Evolutionary conservation across 1,284 basidiomycete species (phyloP).

Genomic region (Hemileia vastatrix): DNA sequence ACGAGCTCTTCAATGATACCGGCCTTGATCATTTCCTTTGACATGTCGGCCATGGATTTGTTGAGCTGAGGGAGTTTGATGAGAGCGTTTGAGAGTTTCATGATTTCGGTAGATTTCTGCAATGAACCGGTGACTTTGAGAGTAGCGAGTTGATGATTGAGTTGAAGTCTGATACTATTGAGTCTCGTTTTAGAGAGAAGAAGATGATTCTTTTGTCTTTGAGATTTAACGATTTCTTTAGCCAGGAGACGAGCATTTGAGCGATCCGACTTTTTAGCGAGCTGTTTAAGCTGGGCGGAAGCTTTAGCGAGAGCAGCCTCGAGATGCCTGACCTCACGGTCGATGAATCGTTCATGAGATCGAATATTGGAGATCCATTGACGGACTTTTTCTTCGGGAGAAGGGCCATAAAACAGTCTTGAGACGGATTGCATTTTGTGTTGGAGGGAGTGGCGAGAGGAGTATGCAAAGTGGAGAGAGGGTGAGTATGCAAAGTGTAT

Average conservation of each 20-base stretch:
- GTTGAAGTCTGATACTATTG: conserved; percentile 80
- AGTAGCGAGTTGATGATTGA: conserved; percentile 92
- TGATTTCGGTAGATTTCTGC: conserved; percentile 96
- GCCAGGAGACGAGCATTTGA: conserved; percentile 87
- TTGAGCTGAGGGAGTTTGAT: conserved; percentile 86
- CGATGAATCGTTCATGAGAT: conserved; percentile 65
- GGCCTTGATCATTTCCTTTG: conserved; percentile 80
- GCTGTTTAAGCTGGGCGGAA: conserved; percentile 69
- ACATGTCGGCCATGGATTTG: conserved; percentile 91
- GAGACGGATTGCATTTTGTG: conserved; percentile 77
- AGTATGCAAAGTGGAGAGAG: no score
- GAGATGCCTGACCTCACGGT: conserved; percentile 87
- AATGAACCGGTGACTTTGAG: conserved; percentile 91
- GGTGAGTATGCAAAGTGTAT: no score
- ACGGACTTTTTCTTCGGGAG: conserved; percentile 79
- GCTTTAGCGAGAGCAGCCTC: conserved; percentile 74
- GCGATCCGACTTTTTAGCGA: conserved; percentile 81
- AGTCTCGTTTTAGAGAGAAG: conserved; percentile 85
- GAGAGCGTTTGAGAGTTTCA: conserved; percentile 90
- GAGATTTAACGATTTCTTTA: conserved; percentile 82
- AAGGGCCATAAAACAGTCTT: conserved; percentile 84
- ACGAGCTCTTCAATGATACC: conserved; percentile 48
- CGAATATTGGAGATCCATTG: conserved; percentile 79
- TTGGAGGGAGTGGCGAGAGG: no score
- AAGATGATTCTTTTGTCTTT: conserved; percentile 86